Evolutionary conservation across 805 yeast species (phyloP).

Genomic region (Saccharomycopsis synnaedendra): DNA sequence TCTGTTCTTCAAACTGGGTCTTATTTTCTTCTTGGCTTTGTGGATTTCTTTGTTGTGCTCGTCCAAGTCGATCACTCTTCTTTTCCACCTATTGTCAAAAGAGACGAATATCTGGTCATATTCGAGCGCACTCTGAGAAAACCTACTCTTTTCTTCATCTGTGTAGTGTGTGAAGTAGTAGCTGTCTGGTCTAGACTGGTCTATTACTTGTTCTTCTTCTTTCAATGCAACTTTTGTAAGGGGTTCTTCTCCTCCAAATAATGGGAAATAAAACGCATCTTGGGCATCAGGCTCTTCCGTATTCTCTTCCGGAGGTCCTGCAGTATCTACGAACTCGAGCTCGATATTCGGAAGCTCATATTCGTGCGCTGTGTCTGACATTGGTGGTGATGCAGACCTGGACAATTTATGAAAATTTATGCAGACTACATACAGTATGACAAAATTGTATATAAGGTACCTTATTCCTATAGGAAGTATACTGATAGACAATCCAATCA

Average conservation of each 20-base stretch:
- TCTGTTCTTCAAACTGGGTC: conserved; percentile 14
- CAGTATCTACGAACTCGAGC: conserved; percentile 15
- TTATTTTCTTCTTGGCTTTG: conserved; percentile 3
- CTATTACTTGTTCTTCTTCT: conserved; percentile 1
- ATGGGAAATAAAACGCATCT: conserved; percentile 13
- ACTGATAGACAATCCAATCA: too few species aligned
- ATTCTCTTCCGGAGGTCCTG: not conserved
- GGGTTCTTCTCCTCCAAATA: conserved; percentile 6
- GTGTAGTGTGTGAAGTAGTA: conserved; percentile 14
- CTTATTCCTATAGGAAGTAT: too few species aligned
- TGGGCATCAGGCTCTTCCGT: not conserved
- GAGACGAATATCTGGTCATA: conserved; percentile 7
- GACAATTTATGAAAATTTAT: too few species aligned
- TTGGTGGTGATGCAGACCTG: not conserved
- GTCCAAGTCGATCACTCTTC: conserved; percentile 4
- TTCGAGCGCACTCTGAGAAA: conserved; percentile 6
- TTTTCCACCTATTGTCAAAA: conserved; percentile 4
- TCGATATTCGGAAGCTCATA: conserved; percentile 14
- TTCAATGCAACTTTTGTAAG: conserved; percentile 11
- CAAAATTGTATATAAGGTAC: too few species aligned
- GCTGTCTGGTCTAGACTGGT: conserved; percentile 7
- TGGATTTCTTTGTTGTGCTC: conserved; percentile 2
- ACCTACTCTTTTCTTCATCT: not conserved
- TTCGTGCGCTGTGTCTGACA: conserved; percentile 4
- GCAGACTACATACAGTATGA: too few species aligned